Conservation (phyloP, 2,329 filamentous ascomycete genomes). For the Ascochyta lentis region DNA sequence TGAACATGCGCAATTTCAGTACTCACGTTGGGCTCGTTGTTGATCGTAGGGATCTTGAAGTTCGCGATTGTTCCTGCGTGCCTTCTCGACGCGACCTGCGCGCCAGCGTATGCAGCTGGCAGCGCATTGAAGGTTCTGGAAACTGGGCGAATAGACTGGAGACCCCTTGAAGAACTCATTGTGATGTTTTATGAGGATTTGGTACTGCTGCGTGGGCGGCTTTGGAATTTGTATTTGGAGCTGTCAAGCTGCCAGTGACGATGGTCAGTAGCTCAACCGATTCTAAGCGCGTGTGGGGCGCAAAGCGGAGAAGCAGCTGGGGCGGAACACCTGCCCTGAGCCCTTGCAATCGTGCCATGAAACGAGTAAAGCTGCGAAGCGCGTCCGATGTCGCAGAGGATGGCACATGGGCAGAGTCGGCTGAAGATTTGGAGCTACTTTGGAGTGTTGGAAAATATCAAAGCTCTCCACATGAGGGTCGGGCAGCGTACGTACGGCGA, state of each 20-base stretch:
- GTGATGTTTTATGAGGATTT: conserved; percentile 11
- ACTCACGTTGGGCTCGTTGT: conserved; percentile 94
- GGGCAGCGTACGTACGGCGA: background rate
- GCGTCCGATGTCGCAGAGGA: conserved; percentile 29
- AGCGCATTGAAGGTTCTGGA: conserved; percentile 36
- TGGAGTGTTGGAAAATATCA: background rate
- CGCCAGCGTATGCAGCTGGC: conserved; percentile 31
- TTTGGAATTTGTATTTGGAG: conserved; percentile 33
- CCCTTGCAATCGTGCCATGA: conserved; percentile 9
- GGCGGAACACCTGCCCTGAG: conserved; percentile 14
- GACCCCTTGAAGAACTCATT: conserved; percentile 44
- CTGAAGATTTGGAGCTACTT: conserved; percentile 6
- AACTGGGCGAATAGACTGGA: conserved; percentile 39
- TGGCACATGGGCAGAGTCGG: conserved; percentile 29
- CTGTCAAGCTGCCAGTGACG: conserved; percentile 22
- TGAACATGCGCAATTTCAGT: rapidly evolving
- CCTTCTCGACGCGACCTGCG: conserved; percentile 36
- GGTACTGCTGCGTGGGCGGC: conserved; percentile 3
- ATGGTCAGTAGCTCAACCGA: conserved; percentile 30
- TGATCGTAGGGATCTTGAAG: conserved; percentile 85
- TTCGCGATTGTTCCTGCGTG: conserved; percentile 70
- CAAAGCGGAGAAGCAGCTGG: conserved; percentile 11
- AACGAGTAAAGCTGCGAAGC: conserved; percentile 2
- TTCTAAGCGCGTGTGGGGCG: conserved; percentile 34
- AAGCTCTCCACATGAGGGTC: conserved; percentile 1